Percentiles rank a stretch among this genome's conserved stretches.
phyloP scores from a whole-genome alignment of 2,329 filamentous ascomycete species.

The Chrysoporthe austroafricana region DNA sequence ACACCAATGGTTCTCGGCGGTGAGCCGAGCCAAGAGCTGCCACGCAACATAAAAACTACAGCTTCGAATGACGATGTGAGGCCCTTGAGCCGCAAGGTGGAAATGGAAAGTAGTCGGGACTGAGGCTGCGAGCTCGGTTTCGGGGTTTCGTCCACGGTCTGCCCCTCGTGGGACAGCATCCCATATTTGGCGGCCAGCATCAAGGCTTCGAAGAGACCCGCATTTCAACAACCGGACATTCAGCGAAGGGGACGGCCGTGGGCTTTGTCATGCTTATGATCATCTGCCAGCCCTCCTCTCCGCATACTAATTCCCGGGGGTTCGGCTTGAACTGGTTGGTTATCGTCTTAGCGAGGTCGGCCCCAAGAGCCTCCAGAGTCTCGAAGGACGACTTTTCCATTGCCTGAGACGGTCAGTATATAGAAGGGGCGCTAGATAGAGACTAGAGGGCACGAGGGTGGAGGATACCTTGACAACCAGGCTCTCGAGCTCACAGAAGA shows the following conservation, averaged over 20 bases:
- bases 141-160: not conserved
- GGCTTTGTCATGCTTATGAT: constrained; percentile 71
- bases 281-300: constrained; percentile 54
- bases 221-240: constrained; percentile 71
- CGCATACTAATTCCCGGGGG: constrained; percentile 36
- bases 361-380: constrained; percentile 65
- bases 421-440: constrained; percentile 3
- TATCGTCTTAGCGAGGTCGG: constrained; percentile 51
- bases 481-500: constrained; percentile 60
- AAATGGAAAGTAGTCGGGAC: not conserved
- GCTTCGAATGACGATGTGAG: not conserved
- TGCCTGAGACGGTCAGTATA: constrained; percentile 42
- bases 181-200: not conserved
- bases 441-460: constrained; percentile 12
- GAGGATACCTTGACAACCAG: constrained; percentile 60
- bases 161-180: not conserved
- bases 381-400: constrained; percentile 62
- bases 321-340: constrained; percentile 45
- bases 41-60: not conserved
- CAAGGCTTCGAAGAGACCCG: constrained; percentile 32
- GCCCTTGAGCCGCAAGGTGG: not conserved
- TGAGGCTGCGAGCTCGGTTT: not conserved
- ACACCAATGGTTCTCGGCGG: not conserved
- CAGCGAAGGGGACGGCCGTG: constrained; percentile 72
- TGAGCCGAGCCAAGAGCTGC: not conserved